phyloP scores from a whole-genome alignment of 2,329 filamentous ascomycete genomes.

The Alternaria panax region DNA sequence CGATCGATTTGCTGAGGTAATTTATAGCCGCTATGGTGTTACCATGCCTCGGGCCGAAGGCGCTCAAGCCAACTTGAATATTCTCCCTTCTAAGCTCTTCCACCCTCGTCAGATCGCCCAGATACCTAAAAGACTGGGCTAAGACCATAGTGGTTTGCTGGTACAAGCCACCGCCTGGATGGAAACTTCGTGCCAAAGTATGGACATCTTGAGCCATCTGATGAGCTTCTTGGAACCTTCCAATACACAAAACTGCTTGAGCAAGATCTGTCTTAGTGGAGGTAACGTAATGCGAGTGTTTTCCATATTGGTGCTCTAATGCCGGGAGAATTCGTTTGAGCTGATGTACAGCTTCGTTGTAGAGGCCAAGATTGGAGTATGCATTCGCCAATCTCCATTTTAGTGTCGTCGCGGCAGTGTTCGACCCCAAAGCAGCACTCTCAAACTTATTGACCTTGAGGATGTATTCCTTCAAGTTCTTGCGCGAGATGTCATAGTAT shows the following conservation, averaged over 20 bases:
- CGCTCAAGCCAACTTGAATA: background rate
- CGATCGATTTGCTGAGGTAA: background rate
- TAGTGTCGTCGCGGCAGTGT: background rate
- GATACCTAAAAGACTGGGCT: background rate
- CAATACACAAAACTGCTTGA: rapidly evolving
- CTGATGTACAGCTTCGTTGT: background rate
- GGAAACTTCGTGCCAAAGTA: background rate
- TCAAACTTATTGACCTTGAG: background rate
- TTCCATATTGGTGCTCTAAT: background rate
- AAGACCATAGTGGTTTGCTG: rapidly evolving
- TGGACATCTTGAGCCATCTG: background rate
- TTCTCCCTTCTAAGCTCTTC: background rate
- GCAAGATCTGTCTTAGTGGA: rapidly evolving
- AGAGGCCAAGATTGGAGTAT: background rate
- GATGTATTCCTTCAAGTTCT: background rate
- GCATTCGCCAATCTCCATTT: rapidly evolving
- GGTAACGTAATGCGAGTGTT: background rate
- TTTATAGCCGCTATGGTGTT: background rate
- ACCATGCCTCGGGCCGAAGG: background rate
- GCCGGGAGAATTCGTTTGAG: background rate
- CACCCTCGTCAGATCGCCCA: background rate
- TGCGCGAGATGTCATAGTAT: rapidly evolving
- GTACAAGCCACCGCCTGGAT: background rate
- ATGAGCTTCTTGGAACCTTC: background rate
- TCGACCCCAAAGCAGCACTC: background rate